These are phyloP conservation scores for Gaultheria prostrata DNA, from an alignment of 148 eudicot genomes.

Conservation along the genomic window DNA sequence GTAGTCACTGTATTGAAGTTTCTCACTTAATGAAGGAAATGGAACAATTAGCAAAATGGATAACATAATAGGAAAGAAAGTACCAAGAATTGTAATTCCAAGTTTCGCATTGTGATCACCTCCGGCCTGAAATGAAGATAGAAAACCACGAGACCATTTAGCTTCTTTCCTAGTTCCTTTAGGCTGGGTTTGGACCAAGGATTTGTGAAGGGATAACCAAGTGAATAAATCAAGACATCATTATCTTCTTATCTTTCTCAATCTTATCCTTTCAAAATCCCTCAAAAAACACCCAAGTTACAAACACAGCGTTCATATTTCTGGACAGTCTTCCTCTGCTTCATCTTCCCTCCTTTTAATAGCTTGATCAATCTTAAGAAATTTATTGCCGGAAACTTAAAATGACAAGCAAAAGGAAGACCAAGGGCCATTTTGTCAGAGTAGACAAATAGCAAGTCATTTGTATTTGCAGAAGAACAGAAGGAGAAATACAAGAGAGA, in stretches of 20 bases:
- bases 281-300: too few species aligned
- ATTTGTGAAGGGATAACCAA: background rate
- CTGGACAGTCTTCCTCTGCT: too few species aligned
- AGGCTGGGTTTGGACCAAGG: background rate
- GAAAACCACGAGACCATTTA: background rate
- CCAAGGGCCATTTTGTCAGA: background rate
- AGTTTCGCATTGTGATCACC: constrained; percentile 73
- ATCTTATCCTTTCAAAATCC: too few species aligned
- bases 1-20: background rate
- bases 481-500: background rate
- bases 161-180: background rate
- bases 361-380: too few species aligned
- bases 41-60: background rate
- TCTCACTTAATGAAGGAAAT: constrained; percentile 12
- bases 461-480: background rate
- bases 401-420: background rate
- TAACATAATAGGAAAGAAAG: constrained; percentile 11
- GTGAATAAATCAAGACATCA: too few species aligned
- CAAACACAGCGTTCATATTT: too few species aligned
- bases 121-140: constrained; percentile 42
- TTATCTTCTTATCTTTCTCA: too few species aligned
- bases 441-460: background rate
- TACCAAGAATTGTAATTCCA: constrained; percentile 76
- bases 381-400: too few species aligned
- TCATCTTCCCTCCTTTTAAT: too few species aligned